These are phyloP conservation scores for Exophiala alcalophila DNA, from an alignment of 2,329 filamentous ascomycete genomes.

Conservation along the genomic window DNA sequence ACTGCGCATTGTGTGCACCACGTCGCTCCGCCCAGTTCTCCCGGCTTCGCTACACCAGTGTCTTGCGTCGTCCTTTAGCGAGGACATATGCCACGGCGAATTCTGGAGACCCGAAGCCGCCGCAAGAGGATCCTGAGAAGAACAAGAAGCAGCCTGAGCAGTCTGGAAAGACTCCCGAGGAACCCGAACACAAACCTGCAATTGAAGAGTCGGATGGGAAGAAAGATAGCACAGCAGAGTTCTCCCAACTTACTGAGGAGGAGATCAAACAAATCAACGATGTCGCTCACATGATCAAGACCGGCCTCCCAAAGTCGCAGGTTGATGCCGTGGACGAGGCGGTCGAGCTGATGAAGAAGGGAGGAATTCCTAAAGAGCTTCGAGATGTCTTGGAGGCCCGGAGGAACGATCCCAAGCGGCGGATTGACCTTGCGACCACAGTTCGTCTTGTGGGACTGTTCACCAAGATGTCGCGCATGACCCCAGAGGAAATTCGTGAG, in stretches of 20 bases:
- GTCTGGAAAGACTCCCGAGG: constrained; percentile 35
- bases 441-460: constrained; percentile 60
- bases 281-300: constrained; percentile 55
- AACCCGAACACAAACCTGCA: constrained; percentile 42
- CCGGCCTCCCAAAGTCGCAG: constrained; percentile 61
- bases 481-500: constrained; percentile 41
- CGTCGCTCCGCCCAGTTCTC: constrained; percentile 42
- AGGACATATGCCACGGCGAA: constrained; percentile 46
- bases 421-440: constrained; percentile 53
- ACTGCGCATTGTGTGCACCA: constrained; percentile 49
- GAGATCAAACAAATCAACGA: constrained; percentile 59
- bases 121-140: constrained; percentile 33
- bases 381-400: constrained; percentile 60
- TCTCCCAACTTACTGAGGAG: constrained; percentile 50
- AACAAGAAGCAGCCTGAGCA: constrained; percentile 31
- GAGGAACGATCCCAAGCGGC: constrained; percentile 44
- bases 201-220: constrained; percentile 41
- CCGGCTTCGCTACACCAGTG: constrained; percentile 38
- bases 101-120: constrained; percentile 45
- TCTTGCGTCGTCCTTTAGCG: constrained; percentile 38
- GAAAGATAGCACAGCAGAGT: constrained; percentile 37
- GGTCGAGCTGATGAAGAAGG: constrained; percentile 60
- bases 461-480: constrained; percentile 54
- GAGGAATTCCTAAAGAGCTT: constrained; percentile 68
- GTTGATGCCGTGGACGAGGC: constrained; percentile 58